Base-by-base conservation (phyloP, 2,329 filamentous ascomycete species). In the Dothideomycetes sp. region DNA sequence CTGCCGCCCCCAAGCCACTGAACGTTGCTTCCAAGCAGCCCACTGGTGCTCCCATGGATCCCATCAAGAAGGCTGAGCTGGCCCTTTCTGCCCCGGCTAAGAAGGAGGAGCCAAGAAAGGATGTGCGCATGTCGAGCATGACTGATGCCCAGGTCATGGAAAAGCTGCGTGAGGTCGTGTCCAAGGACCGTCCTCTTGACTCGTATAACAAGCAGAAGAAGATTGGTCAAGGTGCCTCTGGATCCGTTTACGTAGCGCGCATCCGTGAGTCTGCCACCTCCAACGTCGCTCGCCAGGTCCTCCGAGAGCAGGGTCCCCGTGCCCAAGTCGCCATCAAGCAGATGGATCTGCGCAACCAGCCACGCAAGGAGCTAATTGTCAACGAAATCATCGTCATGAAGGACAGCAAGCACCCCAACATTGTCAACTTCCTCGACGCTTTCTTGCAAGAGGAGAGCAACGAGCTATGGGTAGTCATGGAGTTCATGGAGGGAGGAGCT, bases 331-430 rank as follows among this genome's bases (percentile, higher is more conserved):
- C 91, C 29, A 98, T 98, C 60, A 98, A 98, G 69, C 91, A 98
- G 67, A 98, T 98, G 91, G 91, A 98, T 66, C 76, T 98, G 42
- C 86, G 89, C 36, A 91, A 94, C 58, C 91, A 98, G 63, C 91
- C 91, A 33, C 76, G 91, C 45, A 98, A 98, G 71, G 91, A 98
- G 64, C 69, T 98, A 56, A 98, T 98, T 57, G 91, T 98, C 39
- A 98, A 98, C 62, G 91, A 98, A 59, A 98, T 98, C 57, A 93
- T 98, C 68, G 91, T 98, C 45, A 98, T 98, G 91, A 95, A 96
- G 69, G 91, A 98, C 67, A 94, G 86, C 70, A 84, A 88, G 60
- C 91, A 98, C 63, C 81, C 83, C 46, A 98, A 98, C 64, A 98
- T 98, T 69, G 91, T 98, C 64, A 98, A 98, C 66, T 98, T 94